A percentile compares a stretch with the other conserved stretches of the same genome.
phyloP scores from a whole-genome alignment of 2,329 filamentous ascomycete genomes.

The Colletotrichum navitas region DNA sequence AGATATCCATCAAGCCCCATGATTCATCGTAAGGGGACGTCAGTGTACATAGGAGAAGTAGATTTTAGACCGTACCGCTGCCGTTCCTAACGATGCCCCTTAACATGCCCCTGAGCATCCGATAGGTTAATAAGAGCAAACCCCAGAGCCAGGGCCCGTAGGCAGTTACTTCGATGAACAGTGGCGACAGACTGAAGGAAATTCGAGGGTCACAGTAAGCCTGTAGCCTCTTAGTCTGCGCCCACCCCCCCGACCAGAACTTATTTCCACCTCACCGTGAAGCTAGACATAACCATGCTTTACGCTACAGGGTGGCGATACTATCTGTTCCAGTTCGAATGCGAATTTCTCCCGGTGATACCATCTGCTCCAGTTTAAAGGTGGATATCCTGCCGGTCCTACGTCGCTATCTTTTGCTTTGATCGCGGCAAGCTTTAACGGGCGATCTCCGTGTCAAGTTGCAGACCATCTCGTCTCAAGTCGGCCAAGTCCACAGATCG shows the following conservation, averaged over 20 bases:
- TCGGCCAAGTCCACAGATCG: conserved; percentile 4
- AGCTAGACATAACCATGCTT: not conserved
- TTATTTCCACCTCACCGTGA: not conserved
- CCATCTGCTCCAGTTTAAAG: not conserved
- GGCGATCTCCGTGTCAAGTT: conserved; percentile 28
- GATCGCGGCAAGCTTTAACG: not conserved
- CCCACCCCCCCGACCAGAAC: not conserved
- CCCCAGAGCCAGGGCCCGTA: not conserved
- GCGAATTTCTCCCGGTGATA: not conserved
- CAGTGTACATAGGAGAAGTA: not conserved
- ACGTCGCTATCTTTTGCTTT: not conserved
- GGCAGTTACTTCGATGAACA: not conserved
- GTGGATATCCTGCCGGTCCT: not conserved
- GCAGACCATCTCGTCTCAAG: conserved; percentile 34
- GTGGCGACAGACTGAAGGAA: not conserved
- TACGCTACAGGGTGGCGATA: not conserved
- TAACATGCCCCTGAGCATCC: not conserved
- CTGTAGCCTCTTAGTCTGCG: not conserved
- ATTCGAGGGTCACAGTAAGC: not conserved
- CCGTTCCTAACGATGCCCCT: not conserved
- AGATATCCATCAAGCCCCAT: not conserved
- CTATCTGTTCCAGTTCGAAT: no score
- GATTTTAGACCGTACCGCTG: not conserved
- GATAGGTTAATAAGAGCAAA: not conserved
- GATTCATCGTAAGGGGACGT: no score